Percentiles rank a stretch among this genome's conserved stretches.
phyloP scores from a whole-genome alignment of 306 rosid genomes.

The Begonia masoniana region DNA sequence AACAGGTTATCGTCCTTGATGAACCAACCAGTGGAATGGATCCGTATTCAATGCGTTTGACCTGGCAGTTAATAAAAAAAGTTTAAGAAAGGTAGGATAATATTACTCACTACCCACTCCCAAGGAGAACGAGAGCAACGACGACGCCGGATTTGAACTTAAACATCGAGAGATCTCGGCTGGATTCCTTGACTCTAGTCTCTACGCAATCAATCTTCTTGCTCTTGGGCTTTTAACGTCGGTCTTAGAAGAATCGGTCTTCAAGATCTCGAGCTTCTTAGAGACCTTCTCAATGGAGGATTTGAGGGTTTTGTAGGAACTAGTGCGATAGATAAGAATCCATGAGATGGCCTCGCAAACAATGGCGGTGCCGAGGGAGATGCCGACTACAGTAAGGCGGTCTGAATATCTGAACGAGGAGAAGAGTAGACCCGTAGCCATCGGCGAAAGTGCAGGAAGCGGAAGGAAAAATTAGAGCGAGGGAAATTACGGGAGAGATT shows the following conservation, averaged over 20 bases:
- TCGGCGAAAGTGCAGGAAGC: not conserved
- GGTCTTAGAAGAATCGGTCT: conserved; percentile 49
- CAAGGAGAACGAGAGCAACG: conserved; percentile 87
- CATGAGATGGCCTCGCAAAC: conserved; percentile 95
- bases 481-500: no score
- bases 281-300: conserved; percentile 94
- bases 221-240: conserved; percentile 69
- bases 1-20: conserved; percentile 83
- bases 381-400: conserved; percentile 78
- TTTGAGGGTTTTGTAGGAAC: conserved; percentile 86
- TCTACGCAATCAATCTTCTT: conserved; percentile 97
- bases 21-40: conserved; percentile 99
- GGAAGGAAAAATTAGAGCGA: no score
- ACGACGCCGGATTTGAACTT: conserved; percentile 97
- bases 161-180: conserved; percentile 87
- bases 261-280: conserved; percentile 97
- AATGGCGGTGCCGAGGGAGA: conserved; percentile 86
- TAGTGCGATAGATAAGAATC: conserved; percentile 89
- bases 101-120: conserved; percentile 93
- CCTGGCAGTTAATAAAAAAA: conserved; percentile 95
- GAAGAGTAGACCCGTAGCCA: conserved; percentile 31
- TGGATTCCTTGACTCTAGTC: conserved; percentile 89
- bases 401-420: conserved; percentile 69
- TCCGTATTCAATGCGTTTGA: conserved; percentile 96
- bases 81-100: conserved; percentile 85